Percentiles rank a stretch among this genome's conserved stretches.
These are phyloP conservation scores for Parafenestella ontariensis DNA, from an alignment of 2,329 filamentous ascomycete genomes.

Conservation along the genomic window DNA sequence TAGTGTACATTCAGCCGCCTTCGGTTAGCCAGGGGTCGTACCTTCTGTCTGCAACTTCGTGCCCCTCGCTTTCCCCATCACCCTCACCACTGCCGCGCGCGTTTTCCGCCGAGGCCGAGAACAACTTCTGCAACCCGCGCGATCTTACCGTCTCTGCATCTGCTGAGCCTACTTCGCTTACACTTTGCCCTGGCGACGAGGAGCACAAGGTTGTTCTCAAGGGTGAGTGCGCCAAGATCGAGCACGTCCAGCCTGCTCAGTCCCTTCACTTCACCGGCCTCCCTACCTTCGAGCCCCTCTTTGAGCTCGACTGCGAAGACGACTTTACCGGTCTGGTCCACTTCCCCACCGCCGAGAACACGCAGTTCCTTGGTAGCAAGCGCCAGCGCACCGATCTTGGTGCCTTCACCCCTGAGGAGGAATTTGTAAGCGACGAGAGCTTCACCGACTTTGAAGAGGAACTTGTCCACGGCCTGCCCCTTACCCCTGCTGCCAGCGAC, in stretches of 20 bases:
- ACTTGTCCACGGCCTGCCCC: constrained; percentile 66
- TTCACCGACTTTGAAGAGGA: constrained; percentile 78
- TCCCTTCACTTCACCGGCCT: constrained; percentile 62
- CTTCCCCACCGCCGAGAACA: constrained; percentile 66
- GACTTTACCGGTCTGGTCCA: constrained; percentile 81
- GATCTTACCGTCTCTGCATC: constrained; percentile 77
- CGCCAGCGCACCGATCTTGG: constrained; percentile 75
- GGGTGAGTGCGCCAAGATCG: constrained; percentile 50
- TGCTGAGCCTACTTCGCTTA: constrained; percentile 68
- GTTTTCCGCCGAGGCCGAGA: constrained; percentile 71
- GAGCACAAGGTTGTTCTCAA: constrained; percentile 62
- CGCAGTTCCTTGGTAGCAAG: constrained; percentile 68
- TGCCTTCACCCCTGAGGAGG: constrained; percentile 70
- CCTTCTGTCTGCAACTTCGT: constrained; percentile 74
- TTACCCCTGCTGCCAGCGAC: constrained; percentile 67
- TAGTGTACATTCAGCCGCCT: constrained; percentile 72
- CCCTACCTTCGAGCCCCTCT: constrained; percentile 82
- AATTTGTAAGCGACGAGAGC: constrained; percentile 78
- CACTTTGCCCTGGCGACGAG: constrained; percentile 68
- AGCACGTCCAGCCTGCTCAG: constrained; percentile 45
- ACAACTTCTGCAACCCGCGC: constrained; percentile 90
- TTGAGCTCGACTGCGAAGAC: constrained; percentile 90
- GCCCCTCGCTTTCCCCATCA: constrained; percentile 86
- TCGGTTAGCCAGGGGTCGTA: constrained; percentile 72
- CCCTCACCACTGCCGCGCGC: constrained; percentile 79